These are phyloP conservation scores for Lodderomyces margitis DNA, from an alignment of 1,139 yeast species.

Conservation along the genomic window DNA sequence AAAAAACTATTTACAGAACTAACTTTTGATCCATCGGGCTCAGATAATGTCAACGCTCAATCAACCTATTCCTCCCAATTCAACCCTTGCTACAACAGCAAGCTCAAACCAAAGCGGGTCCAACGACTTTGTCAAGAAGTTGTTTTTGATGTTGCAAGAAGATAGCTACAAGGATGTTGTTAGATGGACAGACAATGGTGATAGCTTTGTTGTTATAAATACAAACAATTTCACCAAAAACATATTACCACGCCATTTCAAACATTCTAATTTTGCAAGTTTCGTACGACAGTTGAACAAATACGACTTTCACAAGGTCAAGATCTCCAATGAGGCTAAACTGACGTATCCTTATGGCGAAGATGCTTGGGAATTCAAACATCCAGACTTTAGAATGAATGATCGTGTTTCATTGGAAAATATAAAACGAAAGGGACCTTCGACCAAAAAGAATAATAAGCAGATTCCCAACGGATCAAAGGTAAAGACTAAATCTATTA, in stretches of 20 bases:
- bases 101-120: conserved; percentile 46
- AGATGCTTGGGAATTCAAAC: conserved; percentile 92
- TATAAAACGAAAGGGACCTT: conserved; percentile 78
- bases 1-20: neutral
- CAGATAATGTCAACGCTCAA: neutral
- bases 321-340: conserved; percentile 54
- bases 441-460: conserved; percentile 35
- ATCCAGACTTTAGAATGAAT: conserved; percentile 78
- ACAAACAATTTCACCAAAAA: conserved; percentile 85
- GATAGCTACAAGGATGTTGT: conserved; percentile 72
- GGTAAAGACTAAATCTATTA: neutral
- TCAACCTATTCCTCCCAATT: conserved; percentile 7
- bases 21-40: neutral
- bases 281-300: conserved; percentile 93
- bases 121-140: conserved; percentile 73
- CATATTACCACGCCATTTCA: conserved; percentile 85
- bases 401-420: conserved; percentile 72
- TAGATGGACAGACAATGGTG: conserved; percentile 80
- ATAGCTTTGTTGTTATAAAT: conserved; percentile 83
- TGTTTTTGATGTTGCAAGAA: conserved; percentile 82
- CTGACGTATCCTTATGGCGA: conserved; percentile 63
- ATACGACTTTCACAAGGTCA: conserved; percentile 95
- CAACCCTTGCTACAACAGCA: conserved; percentile 19
- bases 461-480: neutral
- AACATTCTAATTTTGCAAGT: conserved; percentile 90